Conservation (phyloP, 2,329 filamentous ascomycete genomes). For the Hymenoscyphus albidus region DNA sequence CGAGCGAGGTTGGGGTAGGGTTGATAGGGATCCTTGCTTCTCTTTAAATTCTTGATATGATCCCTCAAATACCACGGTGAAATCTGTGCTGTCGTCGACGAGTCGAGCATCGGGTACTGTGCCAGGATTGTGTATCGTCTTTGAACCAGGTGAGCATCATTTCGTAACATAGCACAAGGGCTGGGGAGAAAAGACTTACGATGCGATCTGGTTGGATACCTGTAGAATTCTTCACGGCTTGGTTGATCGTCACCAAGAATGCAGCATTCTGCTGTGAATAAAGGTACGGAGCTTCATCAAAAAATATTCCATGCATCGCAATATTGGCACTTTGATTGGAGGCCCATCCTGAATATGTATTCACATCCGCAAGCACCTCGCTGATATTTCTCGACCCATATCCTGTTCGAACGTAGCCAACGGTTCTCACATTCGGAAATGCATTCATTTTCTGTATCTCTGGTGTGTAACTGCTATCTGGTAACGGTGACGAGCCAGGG, state of each 20-base stretch:
- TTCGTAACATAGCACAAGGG: not conserved
- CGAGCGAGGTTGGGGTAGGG: not conserved
- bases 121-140: conserved; percentile 14
- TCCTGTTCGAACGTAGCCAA: conserved; percentile 40
- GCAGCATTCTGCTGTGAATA: not conserved
- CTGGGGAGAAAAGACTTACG: not conserved
- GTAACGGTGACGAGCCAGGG: conserved; percentile 34
- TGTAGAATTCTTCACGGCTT: not conserved
- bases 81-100: not conserved
- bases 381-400: conserved; percentile 33
- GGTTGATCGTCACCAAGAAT: not conserved
- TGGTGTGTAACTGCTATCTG: conserved; percentile 33
- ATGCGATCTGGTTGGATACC: conserved; percentile 4
- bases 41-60: conserved; percentile 4
- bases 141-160: not conserved
- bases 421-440: conserved; percentile 37
- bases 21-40: not conserved
- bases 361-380: conserved; percentile 35
- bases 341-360: conserved; percentile 37
- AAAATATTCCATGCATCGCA: conserved; percentile 19
- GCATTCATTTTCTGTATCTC: conserved; percentile 36
- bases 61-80: conserved; percentile 10
- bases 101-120: conserved; percentile 6
- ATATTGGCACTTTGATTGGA: conserved; percentile 2
- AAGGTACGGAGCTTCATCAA: conserved; percentile 15